Conservation (phyloP, 345 rosid genomes). For the Rhodomyrtus tomentosa region DNA sequence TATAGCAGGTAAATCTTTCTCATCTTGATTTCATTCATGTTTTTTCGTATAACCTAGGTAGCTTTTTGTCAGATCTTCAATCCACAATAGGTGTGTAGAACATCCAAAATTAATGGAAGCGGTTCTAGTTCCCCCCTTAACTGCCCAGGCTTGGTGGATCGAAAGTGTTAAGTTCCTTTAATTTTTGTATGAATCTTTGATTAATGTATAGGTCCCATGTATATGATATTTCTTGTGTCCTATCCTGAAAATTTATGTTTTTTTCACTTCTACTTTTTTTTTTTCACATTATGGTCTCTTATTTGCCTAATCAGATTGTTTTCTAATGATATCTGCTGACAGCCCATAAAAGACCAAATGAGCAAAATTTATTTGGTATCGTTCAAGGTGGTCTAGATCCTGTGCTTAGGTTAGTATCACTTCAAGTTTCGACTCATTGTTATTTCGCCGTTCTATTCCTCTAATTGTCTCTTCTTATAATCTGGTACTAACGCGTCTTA, state of each 20-base stretch:
- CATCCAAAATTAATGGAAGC: not conserved
- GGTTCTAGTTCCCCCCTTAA: not conserved
- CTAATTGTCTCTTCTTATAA: not conserved
- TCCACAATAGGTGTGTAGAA: not conserved
- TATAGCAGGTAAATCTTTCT: conserved; percentile 32
- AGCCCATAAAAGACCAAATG: conserved; percentile 67
- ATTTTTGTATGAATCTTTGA: not conserved
- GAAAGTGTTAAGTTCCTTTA: not conserved
- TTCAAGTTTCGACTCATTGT: not conserved
- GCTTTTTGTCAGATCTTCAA: not conserved
- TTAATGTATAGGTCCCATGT: not conserved
- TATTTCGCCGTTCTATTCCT: not conserved
- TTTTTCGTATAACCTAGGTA: not conserved
- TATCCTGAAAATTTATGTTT: not conserved
- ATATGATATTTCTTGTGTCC: not conserved
- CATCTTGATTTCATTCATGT: not conserved
- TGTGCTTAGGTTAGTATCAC: conserved; percentile 35
- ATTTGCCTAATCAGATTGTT: too few relatives aligned
- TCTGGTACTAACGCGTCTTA: not conserved
- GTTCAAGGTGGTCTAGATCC: conserved; percentile 83
- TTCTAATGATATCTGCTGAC: not conserved
- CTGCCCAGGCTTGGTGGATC: not conserved
- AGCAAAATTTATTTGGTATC: conserved; percentile 74
- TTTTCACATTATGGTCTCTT: too few relatives aligned
- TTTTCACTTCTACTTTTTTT: not conserved